phyloP scores from a whole-genome alignment of 768 basidiomycete species.

The Infundibulicybe gibba region DNA sequence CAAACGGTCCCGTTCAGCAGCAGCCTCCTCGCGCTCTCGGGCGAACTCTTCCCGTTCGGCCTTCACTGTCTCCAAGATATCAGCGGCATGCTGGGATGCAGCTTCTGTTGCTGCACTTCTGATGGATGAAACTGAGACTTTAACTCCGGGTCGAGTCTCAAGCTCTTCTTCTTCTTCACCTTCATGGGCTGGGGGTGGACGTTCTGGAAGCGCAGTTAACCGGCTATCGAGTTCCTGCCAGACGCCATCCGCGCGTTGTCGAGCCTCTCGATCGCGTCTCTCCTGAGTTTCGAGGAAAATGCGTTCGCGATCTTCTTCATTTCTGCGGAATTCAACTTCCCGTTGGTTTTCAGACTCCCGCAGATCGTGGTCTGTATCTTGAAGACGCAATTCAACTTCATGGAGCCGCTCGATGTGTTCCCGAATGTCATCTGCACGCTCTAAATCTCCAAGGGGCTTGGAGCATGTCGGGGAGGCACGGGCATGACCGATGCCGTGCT shows the following conservation, averaged over 20 bases:
- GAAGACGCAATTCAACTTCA: conserved; percentile 49
- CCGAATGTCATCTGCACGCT: conserved; percentile 41
- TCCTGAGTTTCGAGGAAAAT: conserved; percentile 59
- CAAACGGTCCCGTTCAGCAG: conserved; percentile 51
- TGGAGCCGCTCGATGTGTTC: conserved; percentile 54
- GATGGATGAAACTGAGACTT: conserved; percentile 32
- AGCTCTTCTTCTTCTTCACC: conserved; percentile 3
- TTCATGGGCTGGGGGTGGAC: conserved; percentile 7
- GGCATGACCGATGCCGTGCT: neutral
- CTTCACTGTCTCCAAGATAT: conserved; percentile 55
- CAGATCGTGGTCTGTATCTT: conserved; percentile 42
- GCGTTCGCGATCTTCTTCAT: conserved; percentile 63
- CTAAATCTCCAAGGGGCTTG: conserved; percentile 23
- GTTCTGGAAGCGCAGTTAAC: conserved; percentile 27
- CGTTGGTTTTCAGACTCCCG: conserved; percentile 61
- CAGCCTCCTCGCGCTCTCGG: conserved; percentile 49
- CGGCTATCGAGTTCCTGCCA: conserved; percentile 36
- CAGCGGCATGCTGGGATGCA: conserved; percentile 50
- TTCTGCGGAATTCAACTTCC: conserved; percentile 58
- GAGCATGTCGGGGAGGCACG: conserved; percentile 23
- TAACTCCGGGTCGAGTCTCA: conserved; percentile 20
- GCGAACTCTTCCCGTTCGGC: conserved; percentile 58
- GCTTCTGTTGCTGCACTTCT: conserved; percentile 47
- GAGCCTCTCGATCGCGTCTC: conserved; percentile 53
- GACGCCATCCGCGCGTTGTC: conserved; percentile 45